phyloP scores from a whole-genome alignment of 108 stramenopile genomes.

The Nitzschia putrida region DNA sequence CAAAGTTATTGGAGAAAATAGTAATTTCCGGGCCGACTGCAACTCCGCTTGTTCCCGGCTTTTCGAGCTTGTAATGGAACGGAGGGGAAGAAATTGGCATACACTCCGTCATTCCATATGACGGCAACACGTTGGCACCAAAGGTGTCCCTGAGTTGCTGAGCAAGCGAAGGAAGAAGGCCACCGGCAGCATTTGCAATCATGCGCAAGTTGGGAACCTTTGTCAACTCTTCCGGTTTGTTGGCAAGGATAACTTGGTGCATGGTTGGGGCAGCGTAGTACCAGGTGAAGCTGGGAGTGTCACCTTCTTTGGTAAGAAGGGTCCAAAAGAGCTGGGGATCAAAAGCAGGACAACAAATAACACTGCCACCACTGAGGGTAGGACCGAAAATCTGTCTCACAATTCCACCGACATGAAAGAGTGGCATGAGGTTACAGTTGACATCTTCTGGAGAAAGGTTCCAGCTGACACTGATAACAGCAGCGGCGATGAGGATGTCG shows the following conservation, averaged over 20 bases:
- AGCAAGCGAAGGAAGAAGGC: constrained; percentile 54
- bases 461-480: constrained; percentile 55
- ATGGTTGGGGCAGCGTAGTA: constrained; percentile 79
- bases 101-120: constrained; percentile 82
- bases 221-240: constrained; percentile 13
- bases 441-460: constrained; percentile 55
- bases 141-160: constrained; percentile 45
- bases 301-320: constrained; percentile 29
- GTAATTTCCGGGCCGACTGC: constrained; percentile 61
- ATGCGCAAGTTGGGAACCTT: constrained; percentile 38
- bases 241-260: constrained; percentile 64
- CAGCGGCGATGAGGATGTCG: constrained; percentile 53
- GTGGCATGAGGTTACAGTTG: constrained; percentile 77
- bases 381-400: constrained; percentile 58
- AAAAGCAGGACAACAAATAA: constrained; percentile 65
- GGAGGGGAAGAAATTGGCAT: constrained; percentile 76
- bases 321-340: constrained; percentile 58
- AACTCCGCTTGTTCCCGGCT: constrained; percentile 58
- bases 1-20: constrained; percentile 45
- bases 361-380: constrained; percentile 56
- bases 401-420: constrained; percentile 70
- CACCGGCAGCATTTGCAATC: constrained; percentile 78
- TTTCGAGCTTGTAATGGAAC: constrained; percentile 50
- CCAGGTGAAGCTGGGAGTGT: constrained; percentile 49
- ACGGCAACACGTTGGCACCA: constrained; percentile 51